phyloP scores from a whole-genome alignment of 1,284 basidiomycete species.

The Tilletia indica region DNA sequence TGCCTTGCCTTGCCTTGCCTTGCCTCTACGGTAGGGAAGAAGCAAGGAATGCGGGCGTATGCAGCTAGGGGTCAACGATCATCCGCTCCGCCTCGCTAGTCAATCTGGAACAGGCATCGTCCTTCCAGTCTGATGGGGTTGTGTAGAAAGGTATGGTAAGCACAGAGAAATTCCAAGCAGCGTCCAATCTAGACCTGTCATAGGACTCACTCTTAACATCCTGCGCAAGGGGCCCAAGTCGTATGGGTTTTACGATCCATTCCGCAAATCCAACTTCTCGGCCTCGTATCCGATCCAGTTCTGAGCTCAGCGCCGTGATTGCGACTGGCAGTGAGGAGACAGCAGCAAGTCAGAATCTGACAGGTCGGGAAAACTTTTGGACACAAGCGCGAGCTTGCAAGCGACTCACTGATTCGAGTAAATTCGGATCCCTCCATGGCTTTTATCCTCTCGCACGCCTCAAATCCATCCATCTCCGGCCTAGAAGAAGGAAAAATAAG shows the following conservation, averaged over 20 bases:
- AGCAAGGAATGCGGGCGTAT: too few species aligned
- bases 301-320: not conserved
- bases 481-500: not conserved
- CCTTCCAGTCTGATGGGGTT: too few species aligned
- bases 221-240: not conserved
- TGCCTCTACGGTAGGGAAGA: too few species aligned
- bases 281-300: not conserved
- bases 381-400: not conserved
- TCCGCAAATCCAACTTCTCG: not conserved
- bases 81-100: too few species aligned
- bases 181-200: too few species aligned
- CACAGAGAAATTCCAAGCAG: too few species aligned
- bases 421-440: not conserved
- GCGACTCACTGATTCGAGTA: not conserved
- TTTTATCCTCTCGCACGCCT: slow-evolving; percentile 3
- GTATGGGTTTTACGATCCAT: not conserved
- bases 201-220: not conserved
- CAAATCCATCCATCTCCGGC: not conserved
- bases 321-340: not conserved
- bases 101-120: too few species aligned
- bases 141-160: too few species aligned
- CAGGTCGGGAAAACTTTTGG: not conserved
- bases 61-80: too few species aligned
- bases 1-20: too few species aligned
- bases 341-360: not conserved